Evolutionary conservation across 1,139 yeast genomes (phyloP).

Genomic region (Yamadazyma atlantica): DNA sequence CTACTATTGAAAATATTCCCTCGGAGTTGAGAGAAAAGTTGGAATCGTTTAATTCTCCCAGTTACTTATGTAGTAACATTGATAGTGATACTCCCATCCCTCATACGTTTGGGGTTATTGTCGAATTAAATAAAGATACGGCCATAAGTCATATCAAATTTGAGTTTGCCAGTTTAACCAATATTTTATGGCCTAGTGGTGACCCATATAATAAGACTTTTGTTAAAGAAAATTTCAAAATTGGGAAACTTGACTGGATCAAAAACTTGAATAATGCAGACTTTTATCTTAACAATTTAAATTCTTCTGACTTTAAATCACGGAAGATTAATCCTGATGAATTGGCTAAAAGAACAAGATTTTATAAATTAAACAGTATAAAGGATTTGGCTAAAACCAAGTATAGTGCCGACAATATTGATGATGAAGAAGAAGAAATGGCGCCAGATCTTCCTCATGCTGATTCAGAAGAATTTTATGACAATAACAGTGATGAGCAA

Average conservation of each 20-base stretch:
- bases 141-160: conserved; percentile 28
- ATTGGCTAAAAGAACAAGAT: conserved; percentile 38
- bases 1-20: conserved; percentile 14
- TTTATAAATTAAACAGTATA: conserved; percentile 28
- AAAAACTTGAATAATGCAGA: conserved; percentile 45
- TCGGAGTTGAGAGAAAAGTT: conserved; percentile 16
- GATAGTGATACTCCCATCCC: conserved; percentile 46
- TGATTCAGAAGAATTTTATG: conserved; percentile 5
- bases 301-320: conserved; percentile 33
- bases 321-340: conserved; percentile 32
- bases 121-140: conserved; percentile 39
- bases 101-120: conserved; percentile 45
- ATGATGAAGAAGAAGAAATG: conserved; percentile 3
- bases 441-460: conserved; percentile 5
- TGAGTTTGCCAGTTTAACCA: conserved; percentile 34
- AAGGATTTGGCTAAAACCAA: conserved; percentile 17
- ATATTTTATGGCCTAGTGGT: conserved; percentile 55
- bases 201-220: conserved; percentile 47
- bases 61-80: conserved; percentile 40
- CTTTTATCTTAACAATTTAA: conserved; percentile 41
- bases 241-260: conserved; percentile 51
- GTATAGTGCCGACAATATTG: conserved; percentile 5
- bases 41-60: conserved; percentile 33
- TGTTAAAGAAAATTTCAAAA: conserved; percentile 46
- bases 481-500: conserved; percentile 4